Base-by-base conservation (phyloP, 2,329 filamentous ascomycete species). In the Plenodomus lindquistii region DNA sequence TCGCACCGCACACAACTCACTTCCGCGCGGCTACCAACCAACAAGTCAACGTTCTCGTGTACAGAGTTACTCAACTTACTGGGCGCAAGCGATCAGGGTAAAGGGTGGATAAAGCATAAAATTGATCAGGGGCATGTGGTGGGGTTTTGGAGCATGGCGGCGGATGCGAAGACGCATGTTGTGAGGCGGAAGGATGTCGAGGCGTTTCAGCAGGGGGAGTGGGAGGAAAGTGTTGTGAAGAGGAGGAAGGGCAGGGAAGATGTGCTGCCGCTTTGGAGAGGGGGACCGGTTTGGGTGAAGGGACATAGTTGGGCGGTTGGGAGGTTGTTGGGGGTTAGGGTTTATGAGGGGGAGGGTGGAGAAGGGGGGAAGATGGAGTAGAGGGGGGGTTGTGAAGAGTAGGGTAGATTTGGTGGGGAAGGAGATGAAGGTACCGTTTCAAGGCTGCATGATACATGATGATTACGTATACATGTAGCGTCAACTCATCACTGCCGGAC, bases 141-240 rank as follows among this genome's bases (percentile, higher is more conserved):
- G 3, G 60, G 57, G 0, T 63, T 63, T n/a, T 63, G 55, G 55
- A 49, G 40, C 2, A 62, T 63, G 59, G 50, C 60, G 3, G 59
- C 57, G 1, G 38, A 50, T 21, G 47, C 57, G 9, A 21, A 31
- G 21, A 61, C 53, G 18, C 50, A 63, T 29, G 56, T 40, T 13
- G 57, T 63, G 4, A 50, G 57, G 16, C 60, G 50, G 24, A 54
- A 54, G 4, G 60, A 63, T 41, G 52, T 63, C 7, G 50, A 58
- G 40, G 37, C 50, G 5, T 63, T 63, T 18, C 59, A 59, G 20
- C 44, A 57, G 22, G 60, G 60, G n/a, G 54, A 59, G 31, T 63
- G 60, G 60, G 59, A 62, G 27, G 43, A 27, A 16, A 37, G 34
- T 6, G 49, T 63, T 13, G 38, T 40, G 17, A 42, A 52, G 37